phyloP scores from a whole-genome alignment of 768 basidiomycete species.

The Suillus plorans region DNA sequence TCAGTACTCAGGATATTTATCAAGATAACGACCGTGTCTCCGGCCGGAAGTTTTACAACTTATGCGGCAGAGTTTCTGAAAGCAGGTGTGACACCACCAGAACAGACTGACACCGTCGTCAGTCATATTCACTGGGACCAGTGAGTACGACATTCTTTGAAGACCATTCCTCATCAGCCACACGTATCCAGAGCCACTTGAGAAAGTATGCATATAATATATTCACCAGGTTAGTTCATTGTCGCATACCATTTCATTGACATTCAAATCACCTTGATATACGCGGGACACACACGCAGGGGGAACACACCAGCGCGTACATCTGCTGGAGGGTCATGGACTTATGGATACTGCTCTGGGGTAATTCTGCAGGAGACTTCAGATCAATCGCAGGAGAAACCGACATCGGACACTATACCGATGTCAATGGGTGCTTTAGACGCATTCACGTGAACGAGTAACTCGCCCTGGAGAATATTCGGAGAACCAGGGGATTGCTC shows the following conservation, averaged over 20 bases:
- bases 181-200: slow-evolving; percentile 40
- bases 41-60: slow-evolving; percentile 21
- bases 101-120: slow-evolving; percentile 44
- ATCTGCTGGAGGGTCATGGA: slow-evolving; percentile 47
- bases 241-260: background rate
- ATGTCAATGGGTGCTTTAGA: slow-evolving; percentile 25
- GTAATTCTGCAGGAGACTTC: slow-evolving; percentile 58
- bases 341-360: slow-evolving; percentile 46
- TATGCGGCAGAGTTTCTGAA: slow-evolving; percentile 39
- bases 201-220: slow-evolving; percentile 53
- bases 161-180: background rate
- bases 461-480: slow-evolving; percentile 40
- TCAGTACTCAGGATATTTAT: background rate
- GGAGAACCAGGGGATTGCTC: slow-evolving; percentile 37
- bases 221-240: slow-evolving; percentile 42
- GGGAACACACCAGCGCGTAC: slow-evolving; percentile 55
- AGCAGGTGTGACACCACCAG: slow-evolving; percentile 47
- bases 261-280: background rate
- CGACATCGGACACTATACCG: slow-evolving; percentile 32
- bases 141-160: slow-evolving; percentile 13
- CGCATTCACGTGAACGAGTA: slow-evolving; percentile 45
- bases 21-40: slow-evolving; percentile 13
- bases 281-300: slow-evolving; percentile 48
- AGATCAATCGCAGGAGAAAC: slow-evolving; percentile 47
- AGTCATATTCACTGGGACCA: slow-evolving; percentile 56